Conservation (phyloP, 2,329 filamentous ascomycete species). For the Arthroderma sp. region DNA sequence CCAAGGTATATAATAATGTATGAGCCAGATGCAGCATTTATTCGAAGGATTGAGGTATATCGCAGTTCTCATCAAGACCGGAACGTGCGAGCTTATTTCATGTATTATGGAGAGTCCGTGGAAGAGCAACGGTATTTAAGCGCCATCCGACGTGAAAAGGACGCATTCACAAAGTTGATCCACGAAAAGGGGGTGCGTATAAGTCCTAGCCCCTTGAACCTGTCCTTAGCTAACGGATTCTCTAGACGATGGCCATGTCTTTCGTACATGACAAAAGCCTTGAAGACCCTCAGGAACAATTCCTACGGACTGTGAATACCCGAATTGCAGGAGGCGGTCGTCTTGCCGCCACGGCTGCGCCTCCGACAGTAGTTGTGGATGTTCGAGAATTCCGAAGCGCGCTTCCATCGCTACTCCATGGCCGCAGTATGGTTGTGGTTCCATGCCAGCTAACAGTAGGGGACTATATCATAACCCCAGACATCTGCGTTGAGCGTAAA, state of each 20-base stretch:
- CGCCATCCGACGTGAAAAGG: constrained; percentile 84
- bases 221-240: not conserved
- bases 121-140: constrained; percentile 92
- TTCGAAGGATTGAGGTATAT: constrained; percentile 88
- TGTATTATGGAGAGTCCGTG: constrained; percentile 90
- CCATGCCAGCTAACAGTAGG: constrained; percentile 94
- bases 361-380: constrained; percentile 84
- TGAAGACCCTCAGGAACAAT: constrained; percentile 78
- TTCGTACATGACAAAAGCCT: constrained; percentile 60
- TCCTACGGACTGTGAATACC: constrained; percentile 90
- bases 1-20: constrained; percentile 98
- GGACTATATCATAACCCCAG: constrained; percentile 85
- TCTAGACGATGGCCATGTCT: constrained; percentile 69
- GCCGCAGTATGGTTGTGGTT: constrained; percentile 73
- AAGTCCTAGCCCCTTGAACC: not conserved
- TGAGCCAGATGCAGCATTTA: constrained; percentile 88
- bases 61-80: constrained; percentile 83
- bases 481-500: constrained; percentile 90
- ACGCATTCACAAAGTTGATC: constrained; percentile 88
- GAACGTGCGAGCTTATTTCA: constrained; percentile 85
- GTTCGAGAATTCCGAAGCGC: constrained; percentile 93
- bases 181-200: constrained; percentile 64
- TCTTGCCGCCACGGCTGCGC: constrained; percentile 68
- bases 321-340: constrained; percentile 88
- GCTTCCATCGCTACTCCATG: constrained; percentile 81